Base-by-base conservation (phyloP, 352 stramenopile species). In the Phytophthora colocasiae region DNA sequence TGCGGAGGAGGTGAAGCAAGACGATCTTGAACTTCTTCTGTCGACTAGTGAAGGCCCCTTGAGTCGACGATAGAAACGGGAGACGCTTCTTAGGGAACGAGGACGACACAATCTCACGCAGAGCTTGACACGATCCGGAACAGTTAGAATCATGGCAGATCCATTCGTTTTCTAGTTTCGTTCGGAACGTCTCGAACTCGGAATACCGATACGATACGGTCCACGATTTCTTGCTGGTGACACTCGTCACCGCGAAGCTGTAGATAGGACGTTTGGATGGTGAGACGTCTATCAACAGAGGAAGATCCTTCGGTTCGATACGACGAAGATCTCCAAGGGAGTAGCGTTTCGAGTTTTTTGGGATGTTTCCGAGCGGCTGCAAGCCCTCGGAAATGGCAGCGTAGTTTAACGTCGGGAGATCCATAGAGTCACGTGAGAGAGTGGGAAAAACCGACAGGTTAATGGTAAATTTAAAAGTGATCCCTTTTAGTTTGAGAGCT, bases 31-130 rank as follows among this genome's bases (percentile, higher is more conserved):
- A 66, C 60, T 84, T 84, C n/a, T 68, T 51, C 56, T 81, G 77
- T 52, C 80, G 77, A 34, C 81, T 65, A 1, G 60, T 40, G 40
- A 82, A 63, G 15, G 55, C 48, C 22, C 67, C 59, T 1, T 52
- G 44, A 8, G 66, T 77, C 36, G 66, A 73, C 3, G 75, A 80
- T 24, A 67, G 58, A 31, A 80, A 44, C 8, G 49, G 39, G 9
- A 84, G 50, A n/a, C 76, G 73, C 56, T 83, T 84, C 55, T 73
- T 75, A 24, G 81, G 81, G 65, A 90, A 90, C 54, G 71, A 87
- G 43, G 72, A 61, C 49, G 60, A 44, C 27, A 87, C 29, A 56
- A 80, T 83, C 43, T 90, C 76, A 10, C 78, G 78, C 44, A 90
- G 78, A 41, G 78, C 74, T 53, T 87, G 69, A 58, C 78, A 90